Conservation (phyloP, 345 rosid genomes). For the Acer campestre region DNA sequence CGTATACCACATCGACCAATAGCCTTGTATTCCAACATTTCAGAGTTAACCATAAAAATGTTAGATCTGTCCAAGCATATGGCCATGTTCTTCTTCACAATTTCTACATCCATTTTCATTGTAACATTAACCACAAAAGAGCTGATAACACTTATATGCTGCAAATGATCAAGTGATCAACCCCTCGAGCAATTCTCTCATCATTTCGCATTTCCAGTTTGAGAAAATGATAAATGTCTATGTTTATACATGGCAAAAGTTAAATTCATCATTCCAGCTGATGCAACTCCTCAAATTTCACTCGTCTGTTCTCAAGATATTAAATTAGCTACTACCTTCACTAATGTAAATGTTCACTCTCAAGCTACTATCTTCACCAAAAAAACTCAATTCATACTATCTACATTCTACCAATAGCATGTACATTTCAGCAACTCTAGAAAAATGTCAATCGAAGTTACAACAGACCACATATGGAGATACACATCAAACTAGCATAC, state of each 20-base stretch:
- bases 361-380: background rate
- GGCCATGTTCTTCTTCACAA: background rate
- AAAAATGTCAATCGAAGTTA: background rate
- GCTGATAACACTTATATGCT: background rate
- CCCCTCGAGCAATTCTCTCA: background rate
- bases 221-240: background rate
- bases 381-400: background rate
- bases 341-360: background rate
- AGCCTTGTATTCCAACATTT: background rate
- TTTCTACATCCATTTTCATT: background rate
- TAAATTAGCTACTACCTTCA: background rate
- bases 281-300: background rate
- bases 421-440: background rate
- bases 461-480: background rate
- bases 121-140: background rate
- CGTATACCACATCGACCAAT: conserved; percentile 2
- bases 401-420: background rate
- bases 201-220: background rate
- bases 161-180: background rate
- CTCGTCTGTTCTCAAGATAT: background rate
- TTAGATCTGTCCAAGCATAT: background rate
- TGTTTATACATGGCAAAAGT: background rate
- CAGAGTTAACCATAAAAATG: conserved; percentile 6
- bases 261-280: background rate
- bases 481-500: conserved; percentile 1